Base-by-base conservation (phyloP, 2,329 filamentous ascomycete genomes). In the Dothidotthia symphoricarpi region DNA sequence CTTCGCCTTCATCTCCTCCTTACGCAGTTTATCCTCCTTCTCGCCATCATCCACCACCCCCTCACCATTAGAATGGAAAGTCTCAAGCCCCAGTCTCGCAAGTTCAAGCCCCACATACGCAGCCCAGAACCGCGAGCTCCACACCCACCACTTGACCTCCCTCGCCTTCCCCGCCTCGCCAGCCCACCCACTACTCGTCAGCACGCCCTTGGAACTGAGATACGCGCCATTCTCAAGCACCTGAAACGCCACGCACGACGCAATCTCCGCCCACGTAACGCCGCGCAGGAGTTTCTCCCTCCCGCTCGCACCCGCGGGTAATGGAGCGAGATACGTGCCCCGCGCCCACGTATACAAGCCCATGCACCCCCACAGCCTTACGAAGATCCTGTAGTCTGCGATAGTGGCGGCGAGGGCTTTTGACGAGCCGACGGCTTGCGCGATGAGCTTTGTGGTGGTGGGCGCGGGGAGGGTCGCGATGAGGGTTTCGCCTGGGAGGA, bases 171-270 rank as follows among this genome's bases (percentile, higher is more conserved):
- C 67, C 7, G 44, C 50, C 31, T 76, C 73, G 11, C 75, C 72
- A 5, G 68, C 67, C 69, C 79, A 75, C 12, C 69, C 74, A 34
- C 36, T 44, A 12, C 39, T 44, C 10, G 57, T 60, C 19, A 95
- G 61, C 3, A 94, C 78, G 14, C 84, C 83, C 64, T 89, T 89
- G 43, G 75, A 73, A 3, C 82, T 76, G 25, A 97, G 76, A 70
- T 85, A 95, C 12, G 85, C 85, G 26, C 78, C 76, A 69, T 95
- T 96, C 73, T 98, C 93, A 27, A 91, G 75, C 1, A 79, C 69
- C 68, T 96, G 89, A 71, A 86, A 95, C 8, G 72, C 62, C 8
- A 85, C 68, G 64, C 86, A 85, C 9, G 80, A 75, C 9, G 75
- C 48, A 14, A 95, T 78, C 64, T 93, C 86, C 6, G 77, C 70